Evolutionary conservation across 2,329 filamentous ascomycete genomes (phyloP), one percentile per base, ranked within the genome.

Genomic region (Xylariaceae sp.): DNA sequence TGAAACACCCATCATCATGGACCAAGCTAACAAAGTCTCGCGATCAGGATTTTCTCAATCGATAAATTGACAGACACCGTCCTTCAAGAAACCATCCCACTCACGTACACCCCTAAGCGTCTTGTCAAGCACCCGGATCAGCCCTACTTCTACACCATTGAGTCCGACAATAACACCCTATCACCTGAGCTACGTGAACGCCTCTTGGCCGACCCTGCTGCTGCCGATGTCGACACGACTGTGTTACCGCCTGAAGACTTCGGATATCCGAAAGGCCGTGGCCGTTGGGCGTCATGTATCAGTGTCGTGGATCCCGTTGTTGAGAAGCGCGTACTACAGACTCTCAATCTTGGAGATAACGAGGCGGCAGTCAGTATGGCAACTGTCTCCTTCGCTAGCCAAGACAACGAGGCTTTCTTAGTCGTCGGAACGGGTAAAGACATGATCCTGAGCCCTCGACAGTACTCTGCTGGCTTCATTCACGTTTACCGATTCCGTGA

Each of bases 201-300:
- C 64, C 80, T 97, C 1, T 79, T 95, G 9, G 82, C 87, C 37
- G 89, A 94, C 65, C 86, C 88, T 0, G 80, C 79, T 5, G 80
- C 85, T 2, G 84, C 86, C 6, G 92, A 91, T 70, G 89, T 88
- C 4, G 88, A 92, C 64, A 80, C 83, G n/a, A 78, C 80, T 3
- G 80, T 87, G 9, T 79, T 94, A 2, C 86, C 90, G 0, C 84
- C 91, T 1, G 84, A 88, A 65, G 89, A 96, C 4, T 97, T 99
- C 71, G 94, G 94, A 1, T 91, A 97, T 69, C 89, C 94, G 8
- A 85, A 87, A 58, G 92, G 86, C 23, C 86, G 84, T 61, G 88
- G 90, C 17, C 89, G 93, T 65, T 99, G 94, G 94, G 91, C 94
- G 47, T 97, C 93, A 8, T 97, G 92, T 73, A 92, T 99, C 65